Base-by-base conservation (phyloP, 2,329 filamentous ascomycete species). In the Diaporthe destruens region DNA sequence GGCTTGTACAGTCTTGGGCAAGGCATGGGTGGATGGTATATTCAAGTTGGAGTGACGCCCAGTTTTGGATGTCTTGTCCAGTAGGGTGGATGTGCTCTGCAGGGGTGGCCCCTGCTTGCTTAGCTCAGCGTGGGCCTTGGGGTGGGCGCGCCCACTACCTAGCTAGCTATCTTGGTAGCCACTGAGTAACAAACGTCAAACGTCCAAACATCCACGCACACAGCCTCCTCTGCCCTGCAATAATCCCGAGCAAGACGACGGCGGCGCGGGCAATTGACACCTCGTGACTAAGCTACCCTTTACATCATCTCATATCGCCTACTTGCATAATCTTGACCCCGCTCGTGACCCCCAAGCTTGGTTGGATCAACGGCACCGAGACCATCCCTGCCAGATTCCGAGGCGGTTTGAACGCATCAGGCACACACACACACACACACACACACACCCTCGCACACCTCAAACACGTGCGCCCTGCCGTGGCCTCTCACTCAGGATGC, bases 401-500 rank as follows among this genome's bases (percentile, higher is more conserved):
- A 44, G 14, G 34, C 14, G 4, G 2, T 34, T 34, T 9, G 5
- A 18, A 54, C 42, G 18, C 57, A 8, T 34, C 8, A 36, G 34
- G n/a, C 6, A 1, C 6, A 11, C 34, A 36, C 34, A 34, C 32
- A 8, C 32, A 34, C 32, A 34, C 32, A 34, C 32, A n/a, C n/a
- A n/a, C 32, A 4, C 32, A 4, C 32, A 34, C 4, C 4, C 32
- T 4, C 32, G 32, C 8, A 34, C 53, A 8, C 25, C 44, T 25
- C 25, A 42, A 20, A n/a, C 66, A 4, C 23, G 44, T 55, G 25
- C 34, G 7, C 11, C 49, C 25, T 16, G 39, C n/a, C 9, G 11
- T 9, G 16, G 51, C 29, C 25, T 16, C 8, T 36, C 12, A 32
- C n/a, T 44, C 66, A 72, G 39, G 55, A 85, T 85, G 84, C 82